A percentile compares a stretch with the other conserved stretches of the same genome.
These are phyloP conservation scores for Fraxinus cuspidata DNA, from an alignment of 257 asterid genomes.

Conservation along the genomic window DNA sequence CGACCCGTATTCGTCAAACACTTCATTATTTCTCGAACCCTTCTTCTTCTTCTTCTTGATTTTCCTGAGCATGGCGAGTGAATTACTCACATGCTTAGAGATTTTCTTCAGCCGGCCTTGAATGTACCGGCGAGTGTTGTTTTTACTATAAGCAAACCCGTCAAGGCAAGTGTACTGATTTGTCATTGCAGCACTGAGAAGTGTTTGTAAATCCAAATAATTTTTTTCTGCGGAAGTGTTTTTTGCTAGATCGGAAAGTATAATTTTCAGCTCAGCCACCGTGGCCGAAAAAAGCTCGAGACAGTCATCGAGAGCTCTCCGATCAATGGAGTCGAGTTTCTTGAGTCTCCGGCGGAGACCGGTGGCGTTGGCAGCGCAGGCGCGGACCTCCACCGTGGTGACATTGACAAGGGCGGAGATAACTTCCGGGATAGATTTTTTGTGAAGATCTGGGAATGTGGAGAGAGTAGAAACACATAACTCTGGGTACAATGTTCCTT, in stretches of 20 bases:
- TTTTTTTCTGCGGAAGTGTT: conserved; percentile 34
- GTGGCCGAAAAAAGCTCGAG: conserved; percentile 67
- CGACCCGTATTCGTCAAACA: conserved; percentile 44
- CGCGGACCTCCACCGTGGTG: conserved; percentile 59
- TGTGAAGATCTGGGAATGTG: conserved; percentile 59
- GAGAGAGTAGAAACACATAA: conserved; percentile 75
- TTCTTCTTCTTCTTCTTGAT: conserved; percentile 40
- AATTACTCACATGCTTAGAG: conserved; percentile 76
- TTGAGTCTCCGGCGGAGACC: conserved; percentile 54
- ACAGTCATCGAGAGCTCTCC: conserved; percentile 79
- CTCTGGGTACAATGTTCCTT: conserved; percentile 65
- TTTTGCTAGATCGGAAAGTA: conserved; percentile 45
- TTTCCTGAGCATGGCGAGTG: conserved; percentile 74
- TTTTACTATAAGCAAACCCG: conserved; percentile 68
- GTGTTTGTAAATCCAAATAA: conserved; percentile 64
- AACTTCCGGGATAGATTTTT: conserved; percentile 62
- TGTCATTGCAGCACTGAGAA: conserved; percentile 92
- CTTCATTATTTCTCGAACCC: conserved; percentile 21
- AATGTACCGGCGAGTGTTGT: conserved; percentile 52
- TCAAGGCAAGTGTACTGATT: conserved; percentile 92
- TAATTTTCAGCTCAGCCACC: conserved; percentile 40
- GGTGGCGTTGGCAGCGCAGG: conserved; percentile 53
- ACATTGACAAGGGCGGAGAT: conserved; percentile 67
- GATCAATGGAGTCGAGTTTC: conserved; percentile 53
- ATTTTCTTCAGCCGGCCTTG: conserved; percentile 55